These are phyloP conservation scores for Phlebiopsis gigantea DNA, from an alignment of 768 basidiomycete genomes.

Conservation along the genomic window DNA sequence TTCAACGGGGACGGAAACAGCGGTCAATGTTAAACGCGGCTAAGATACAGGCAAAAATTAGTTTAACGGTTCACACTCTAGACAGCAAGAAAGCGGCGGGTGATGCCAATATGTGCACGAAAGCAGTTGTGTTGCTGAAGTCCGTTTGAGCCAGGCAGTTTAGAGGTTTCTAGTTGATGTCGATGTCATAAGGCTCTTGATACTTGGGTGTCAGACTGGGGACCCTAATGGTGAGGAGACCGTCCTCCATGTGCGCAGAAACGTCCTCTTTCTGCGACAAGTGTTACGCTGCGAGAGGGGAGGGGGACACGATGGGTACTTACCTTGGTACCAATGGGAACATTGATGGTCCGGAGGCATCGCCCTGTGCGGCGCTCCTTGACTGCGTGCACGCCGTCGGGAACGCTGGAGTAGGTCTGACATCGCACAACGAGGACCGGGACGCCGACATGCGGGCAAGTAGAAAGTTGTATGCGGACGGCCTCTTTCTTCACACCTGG, in stretches of 20 bases:
- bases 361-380: slow-evolving; percentile 52
- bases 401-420: slow-evolving; percentile 35
- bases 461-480: slow-evolving; percentile 53
- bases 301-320: slow-evolving; percentile 21
- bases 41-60: neutral
- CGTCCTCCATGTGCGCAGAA: slow-evolving; percentile 50
- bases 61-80: neutral
- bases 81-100: neutral
- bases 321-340: slow-evolving; percentile 54
- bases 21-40: neutral
- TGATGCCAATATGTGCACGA: neutral
- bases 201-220: slow-evolving; percentile 40
- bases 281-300: slow-evolving; percentile 17
- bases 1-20: neutral
- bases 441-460: slow-evolving; percentile 55
- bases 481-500: slow-evolving; percentile 60
- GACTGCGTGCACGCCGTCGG: slow-evolving; percentile 28
- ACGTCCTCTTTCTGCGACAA: slow-evolving; percentile 46
- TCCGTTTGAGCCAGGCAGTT: neutral
- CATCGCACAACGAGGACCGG: slow-evolving; percentile 58
- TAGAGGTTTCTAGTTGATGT: slow-evolving; percentile 28
- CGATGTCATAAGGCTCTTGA: slow-evolving; percentile 46
- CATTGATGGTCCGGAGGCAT: slow-evolving; percentile 45
- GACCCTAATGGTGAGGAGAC: slow-evolving; percentile 54
- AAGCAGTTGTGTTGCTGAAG: neutral